phyloP scores from a whole-genome alignment of 2,329 filamentous ascomycete species.

The Colletotrichum liriopes region DNA sequence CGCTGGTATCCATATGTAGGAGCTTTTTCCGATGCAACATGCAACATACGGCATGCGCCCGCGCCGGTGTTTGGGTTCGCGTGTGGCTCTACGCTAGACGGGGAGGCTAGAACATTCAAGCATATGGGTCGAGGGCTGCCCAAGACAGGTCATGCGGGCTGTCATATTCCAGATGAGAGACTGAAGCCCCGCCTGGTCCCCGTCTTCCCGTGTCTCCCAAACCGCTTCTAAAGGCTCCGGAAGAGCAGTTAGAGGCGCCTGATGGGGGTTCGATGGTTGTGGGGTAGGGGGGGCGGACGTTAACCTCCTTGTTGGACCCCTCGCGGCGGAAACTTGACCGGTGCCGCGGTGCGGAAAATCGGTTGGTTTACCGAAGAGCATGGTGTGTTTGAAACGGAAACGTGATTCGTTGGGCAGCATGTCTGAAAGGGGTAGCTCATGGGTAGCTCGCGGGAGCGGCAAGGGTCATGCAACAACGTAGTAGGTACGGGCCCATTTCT shows the following conservation, averaged over 20 bases:
- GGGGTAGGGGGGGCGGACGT: background rate
- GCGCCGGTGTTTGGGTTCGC: background rate
- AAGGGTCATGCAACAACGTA: background rate
- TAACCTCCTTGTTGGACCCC: slow-evolving; percentile 6
- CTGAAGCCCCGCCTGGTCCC: slow-evolving; percentile 7
- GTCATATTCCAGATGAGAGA: slow-evolving; percentile 28
- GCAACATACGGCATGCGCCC: background rate
- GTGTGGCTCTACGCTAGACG: background rate
- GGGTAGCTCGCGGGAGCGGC: background rate
- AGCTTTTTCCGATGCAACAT: slow-evolving; percentile 13
- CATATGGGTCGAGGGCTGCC: slow-evolving; percentile 27
- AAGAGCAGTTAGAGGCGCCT: slow-evolving; percentile 34
- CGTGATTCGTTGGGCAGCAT: slow-evolving; percentile 10
- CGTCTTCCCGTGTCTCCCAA: background rate
- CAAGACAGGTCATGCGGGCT: slow-evolving; percentile 40
- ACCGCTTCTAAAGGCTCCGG: slow-evolving; percentile 18
- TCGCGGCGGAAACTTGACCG: slow-evolving; percentile 22
- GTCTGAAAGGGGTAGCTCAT: background rate
- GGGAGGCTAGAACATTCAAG: slow-evolving; percentile 32
- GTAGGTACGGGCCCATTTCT: background rate
- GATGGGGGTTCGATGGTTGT: background rate
- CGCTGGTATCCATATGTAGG: background rate
- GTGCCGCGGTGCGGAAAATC: slow-evolving; percentile 27
- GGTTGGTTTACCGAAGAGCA: slow-evolving; percentile 23
- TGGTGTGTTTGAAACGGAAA: background rate